A percentile compares a stretch with the other conserved stretches of the same genome.
phyloP scores from a whole-genome alignment of 83 land plant species.

The Isoetes engelmannii region DNA sequence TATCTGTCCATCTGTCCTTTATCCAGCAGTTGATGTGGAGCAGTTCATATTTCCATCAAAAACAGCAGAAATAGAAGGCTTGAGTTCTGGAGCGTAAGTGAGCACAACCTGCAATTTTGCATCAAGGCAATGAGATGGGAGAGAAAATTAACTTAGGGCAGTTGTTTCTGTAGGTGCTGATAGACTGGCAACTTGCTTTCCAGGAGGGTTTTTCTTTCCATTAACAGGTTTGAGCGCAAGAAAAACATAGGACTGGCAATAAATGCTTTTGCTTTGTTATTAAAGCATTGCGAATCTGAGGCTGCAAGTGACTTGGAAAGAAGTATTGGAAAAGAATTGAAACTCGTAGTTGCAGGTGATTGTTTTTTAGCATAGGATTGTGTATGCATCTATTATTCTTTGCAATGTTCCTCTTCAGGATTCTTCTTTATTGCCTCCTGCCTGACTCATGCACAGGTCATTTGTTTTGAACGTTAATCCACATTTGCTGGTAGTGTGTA shows the following conservation, averaged over 20 bases:
- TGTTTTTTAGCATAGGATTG: too few relatives aligned
- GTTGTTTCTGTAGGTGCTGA: too few relatives aligned
- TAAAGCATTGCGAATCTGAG: background rate
- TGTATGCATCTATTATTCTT: too few relatives aligned
- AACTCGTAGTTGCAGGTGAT: conserved; percentile 67
- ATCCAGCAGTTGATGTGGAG: conserved; percentile 90
- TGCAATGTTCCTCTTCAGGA: too few relatives aligned
- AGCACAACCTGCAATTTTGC: too few relatives aligned
- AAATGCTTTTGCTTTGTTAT: conserved; percentile 54
- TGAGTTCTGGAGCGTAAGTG: too few relatives aligned
- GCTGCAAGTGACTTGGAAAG: too few relatives aligned
- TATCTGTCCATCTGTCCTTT: conserved; percentile 72
- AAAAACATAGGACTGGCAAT: conserved; percentile 88
- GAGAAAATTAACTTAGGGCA: too few relatives aligned
- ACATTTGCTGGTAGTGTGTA: background rate
- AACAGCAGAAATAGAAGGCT: too few relatives aligned
- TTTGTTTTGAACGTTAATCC: background rate
- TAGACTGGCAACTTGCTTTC: background rate
- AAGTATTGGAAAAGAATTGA: conserved; percentile 8
- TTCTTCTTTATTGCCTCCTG: too few relatives aligned
- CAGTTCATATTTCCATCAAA: conserved; percentile 36
- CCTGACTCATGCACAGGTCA: too few relatives aligned
- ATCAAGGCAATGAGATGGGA: too few relatives aligned
- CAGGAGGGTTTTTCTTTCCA: conserved; percentile 82
- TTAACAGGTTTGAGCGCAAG: conserved; percentile 95